Percentiles rank a stretch among this genome's conserved stretches.
Evolutionary conservation across 371 early-diverging fungal genomes (phyloP).

Genomic region (Apophysomyces trapeziformis): DNA sequence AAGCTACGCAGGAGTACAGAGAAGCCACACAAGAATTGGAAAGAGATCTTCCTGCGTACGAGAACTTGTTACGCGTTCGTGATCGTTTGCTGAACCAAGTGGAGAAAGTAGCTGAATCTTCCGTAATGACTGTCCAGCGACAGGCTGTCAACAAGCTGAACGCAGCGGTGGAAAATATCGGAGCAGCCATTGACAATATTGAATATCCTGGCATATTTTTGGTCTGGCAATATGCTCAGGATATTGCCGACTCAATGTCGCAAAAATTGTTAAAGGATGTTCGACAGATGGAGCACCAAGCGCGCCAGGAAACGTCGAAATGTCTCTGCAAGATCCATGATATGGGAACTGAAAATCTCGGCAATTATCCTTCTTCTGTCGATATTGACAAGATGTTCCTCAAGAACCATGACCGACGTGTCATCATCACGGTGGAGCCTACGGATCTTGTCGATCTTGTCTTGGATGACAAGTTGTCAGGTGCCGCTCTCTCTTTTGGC

Average conservation of each 20-base stretch:
- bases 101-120: slow-evolving; percentile 70
- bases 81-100: slow-evolving; percentile 66
- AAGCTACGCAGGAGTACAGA: slow-evolving; percentile 43
- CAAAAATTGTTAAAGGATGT: slow-evolving; percentile 66
- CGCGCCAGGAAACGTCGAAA: slow-evolving; percentile 63
- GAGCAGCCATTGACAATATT: slow-evolving; percentile 65
- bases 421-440: slow-evolving; percentile 64
- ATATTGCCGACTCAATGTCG: slow-evolving; percentile 72
- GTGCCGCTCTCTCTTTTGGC: slow-evolving; percentile 46
- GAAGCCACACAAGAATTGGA: slow-evolving; percentile 51
- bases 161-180: slow-evolving; percentile 66
- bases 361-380: slow-evolving; percentile 41
- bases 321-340: slow-evolving; percentile 67
- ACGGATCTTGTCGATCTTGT: slow-evolving; percentile 71
- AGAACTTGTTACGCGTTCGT: slow-evolving; percentile 56
- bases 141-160: slow-evolving; percentile 58
- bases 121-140: slow-evolving; percentile 57
- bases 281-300: slow-evolving; percentile 68
- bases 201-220: slow-evolving; percentile 83
- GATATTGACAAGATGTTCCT: slow-evolving; percentile 54
- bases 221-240: slow-evolving; percentile 86
- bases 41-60: slow-evolving; percentile 59
- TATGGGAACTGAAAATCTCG: slow-evolving; percentile 63
- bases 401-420: slow-evolving; percentile 45
- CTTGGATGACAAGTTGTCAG: slow-evolving; percentile 59